Evolutionary conservation across 805 yeast genomes (phyloP), one percentile per base, ranked within the genome.

Genomic region (Metschnikowia matae): DNA sequence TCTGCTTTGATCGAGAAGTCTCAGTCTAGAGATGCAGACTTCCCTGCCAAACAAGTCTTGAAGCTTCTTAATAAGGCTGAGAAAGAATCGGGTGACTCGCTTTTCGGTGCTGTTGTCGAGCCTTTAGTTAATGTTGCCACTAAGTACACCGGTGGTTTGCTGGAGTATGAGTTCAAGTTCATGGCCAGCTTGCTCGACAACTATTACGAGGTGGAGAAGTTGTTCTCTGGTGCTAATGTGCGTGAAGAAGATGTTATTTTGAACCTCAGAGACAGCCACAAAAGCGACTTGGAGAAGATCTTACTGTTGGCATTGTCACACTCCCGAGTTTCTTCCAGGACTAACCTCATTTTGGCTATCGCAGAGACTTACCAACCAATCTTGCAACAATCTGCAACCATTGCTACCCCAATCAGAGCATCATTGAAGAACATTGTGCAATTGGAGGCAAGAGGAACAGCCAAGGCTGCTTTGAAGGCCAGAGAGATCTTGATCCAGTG

Each of bases 401-500:
- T 72, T 50, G 86, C 90, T 39, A 71, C 78, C 55, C 74, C 81
- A 51, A 79, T 94, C 65, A 83, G 88, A 58, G 81, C 78, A 13
- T 79, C 88, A 2, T 80, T 94, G 74, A 85, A 84, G 70, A 75
- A 81, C 50, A 77, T 95, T 60, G 96, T 91, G 48, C 94, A 88
- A 67, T 79, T 94, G 56, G 98, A 92, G 61, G 81, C 94, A 23
- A 85, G 97, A 66, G 82, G 89, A 7, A 83, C 96, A 35, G 92
- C 96, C 29, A 92, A 91, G 76, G 97, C 92, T 46, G 89, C 96
- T 26, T 77, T 94, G 64, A 90, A 89, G 70, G 97, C 98, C 1
- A 84, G 98, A 67, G 99, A 95, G 73, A 87, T 95, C 53, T 80
- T 94, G 62, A 94, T 94, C 62, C 96, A 91, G 77, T 94, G 97